Conservation (phyloP, 2,329 filamentous ascomycete genomes). For the Emericellopsis cladophorae region DNA sequence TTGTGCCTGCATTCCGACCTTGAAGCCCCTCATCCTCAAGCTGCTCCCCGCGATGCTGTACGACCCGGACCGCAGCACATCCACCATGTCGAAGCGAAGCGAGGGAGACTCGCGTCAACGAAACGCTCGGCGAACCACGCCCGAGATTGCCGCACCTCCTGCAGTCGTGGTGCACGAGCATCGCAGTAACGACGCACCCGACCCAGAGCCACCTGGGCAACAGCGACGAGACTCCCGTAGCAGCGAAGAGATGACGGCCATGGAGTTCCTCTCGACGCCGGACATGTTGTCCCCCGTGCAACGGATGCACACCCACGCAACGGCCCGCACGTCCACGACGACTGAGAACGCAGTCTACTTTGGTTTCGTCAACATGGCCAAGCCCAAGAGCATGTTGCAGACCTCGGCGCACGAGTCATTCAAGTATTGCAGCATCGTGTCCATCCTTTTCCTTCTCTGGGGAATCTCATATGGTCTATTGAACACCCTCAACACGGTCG, state of each 20-base stretch:
- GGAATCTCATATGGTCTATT: constrained; percentile 82
- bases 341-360: constrained; percentile 47
- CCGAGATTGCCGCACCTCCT: background rate
- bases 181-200: too few species aligned
- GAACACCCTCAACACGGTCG: constrained; percentile 65
- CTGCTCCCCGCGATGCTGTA: constrained; percentile 44
- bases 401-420: constrained; percentile 51
- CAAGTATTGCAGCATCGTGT: constrained; percentile 62
- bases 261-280: constrained; percentile 35
- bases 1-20: constrained; percentile 81
- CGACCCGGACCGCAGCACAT: constrained; percentile 31
- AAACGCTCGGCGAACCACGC: background rate
- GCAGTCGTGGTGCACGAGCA: background rate
- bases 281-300: constrained; percentile 7
- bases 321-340: background rate
- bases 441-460: constrained; percentile 78
- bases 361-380: constrained; percentile 61
- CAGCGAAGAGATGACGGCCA: constrained; percentile 18
- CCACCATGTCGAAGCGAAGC: constrained; percentile 12
- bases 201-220: background rate
- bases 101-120: constrained; percentile 14
- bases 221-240: constrained; percentile 1
- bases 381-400: constrained; percentile 58
- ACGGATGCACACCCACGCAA: constrained; percentile 8
- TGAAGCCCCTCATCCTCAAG: constrained; percentile 71